phyloP scores from a whole-genome alignment of 371 early-diverging fungal genomes.

The Saksenaea vasiformis region DNA sequence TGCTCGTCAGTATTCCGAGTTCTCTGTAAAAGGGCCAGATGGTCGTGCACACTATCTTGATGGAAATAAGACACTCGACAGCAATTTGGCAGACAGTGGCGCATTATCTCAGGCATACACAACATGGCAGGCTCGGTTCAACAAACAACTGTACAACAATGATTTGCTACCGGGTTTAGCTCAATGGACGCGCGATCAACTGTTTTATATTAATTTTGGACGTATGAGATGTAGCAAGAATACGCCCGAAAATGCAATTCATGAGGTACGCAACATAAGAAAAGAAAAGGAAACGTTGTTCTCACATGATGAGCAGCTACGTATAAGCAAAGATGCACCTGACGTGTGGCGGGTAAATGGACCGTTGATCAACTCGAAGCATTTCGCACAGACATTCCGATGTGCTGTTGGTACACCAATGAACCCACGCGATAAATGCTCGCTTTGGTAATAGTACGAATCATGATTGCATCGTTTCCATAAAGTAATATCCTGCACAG shows the following conservation, averaged over 20 bases:
- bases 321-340: conserved; percentile 59
- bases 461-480: too few relatives aligned
- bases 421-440: conserved; percentile 62
- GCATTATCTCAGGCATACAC: conserved; percentile 47
- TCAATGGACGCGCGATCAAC: conserved; percentile 52
- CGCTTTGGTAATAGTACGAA: conserved; percentile 46
- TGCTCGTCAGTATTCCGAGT: conserved; percentile 60
- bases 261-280: conserved; percentile 34
- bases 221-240: conserved; percentile 57
- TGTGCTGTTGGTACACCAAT: conserved; percentile 58
- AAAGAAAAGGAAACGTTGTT: neutral
- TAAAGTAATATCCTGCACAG: too few relatives aligned
- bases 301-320: conserved; percentile 25
- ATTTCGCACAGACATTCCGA: conserved; percentile 67
- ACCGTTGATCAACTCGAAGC: conserved; percentile 60
- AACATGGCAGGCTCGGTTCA: conserved; percentile 38
- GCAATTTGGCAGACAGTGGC: conserved; percentile 76
- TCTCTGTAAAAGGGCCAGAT: conserved; percentile 44
- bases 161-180: conserved; percentile 44
- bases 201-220: conserved; percentile 62
- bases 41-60: conserved; percentile 50
- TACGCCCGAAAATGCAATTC: conserved; percentile 42
- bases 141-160: conserved; percentile 23
- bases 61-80: conserved; percentile 64
- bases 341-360: conserved; percentile 67